Conservation (phyloP, 2,329 filamentous ascomycete species). For the Rachicladosporium sp. region DNA sequence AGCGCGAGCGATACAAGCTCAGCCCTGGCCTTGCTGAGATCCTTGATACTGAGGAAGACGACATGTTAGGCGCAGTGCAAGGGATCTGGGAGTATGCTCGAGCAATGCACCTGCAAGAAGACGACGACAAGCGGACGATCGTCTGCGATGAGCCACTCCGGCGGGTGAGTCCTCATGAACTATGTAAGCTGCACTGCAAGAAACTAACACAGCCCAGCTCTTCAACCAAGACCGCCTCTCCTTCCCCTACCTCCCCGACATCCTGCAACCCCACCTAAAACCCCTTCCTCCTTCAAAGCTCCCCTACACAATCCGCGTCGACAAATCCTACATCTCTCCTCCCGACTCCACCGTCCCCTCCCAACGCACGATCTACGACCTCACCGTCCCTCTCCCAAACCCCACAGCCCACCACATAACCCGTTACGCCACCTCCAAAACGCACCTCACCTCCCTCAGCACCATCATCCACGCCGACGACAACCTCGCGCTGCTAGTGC, state of each 20-base stretch:
- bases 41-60: slow-evolving; percentile 75
- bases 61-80: slow-evolving; percentile 76
- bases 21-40: slow-evolving; percentile 71
- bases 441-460: slow-evolving; percentile 53
- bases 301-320: slow-evolving; percentile 85
- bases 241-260: slow-evolving; percentile 73
- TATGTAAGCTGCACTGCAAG: slow-evolving; percentile 1
- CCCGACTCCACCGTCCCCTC: slow-evolving; percentile 42
- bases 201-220: slow-evolving; percentile 39
- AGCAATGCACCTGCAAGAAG: slow-evolving; percentile 73
- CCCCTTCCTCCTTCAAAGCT: slow-evolving; percentile 73
- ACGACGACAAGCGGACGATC: slow-evolving; percentile 87
- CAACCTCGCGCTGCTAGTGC: slow-evolving; percentile 69
- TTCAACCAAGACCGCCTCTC: slow-evolving; percentile 61
- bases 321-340: slow-evolving; percentile 49
- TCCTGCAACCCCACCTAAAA: slow-evolving; percentile 58
- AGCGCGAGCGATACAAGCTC: slow-evolving; percentile 70
- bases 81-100: slow-evolving; percentile 94
- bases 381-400: slow-evolving; percentile 71
- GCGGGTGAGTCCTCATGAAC: slow-evolving; percentile 43
- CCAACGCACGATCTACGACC: slow-evolving; percentile 75
- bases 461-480: slow-evolving; percentile 71
- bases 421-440: slow-evolving; percentile 26
- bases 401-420: slow-evolving; percentile 59
- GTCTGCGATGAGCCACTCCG: slow-evolving; percentile 75